These are phyloP conservation scores for Plasmopara viticola DNA, from an alignment of 352 stramenopile genomes.

Conservation along the genomic window DNA sequence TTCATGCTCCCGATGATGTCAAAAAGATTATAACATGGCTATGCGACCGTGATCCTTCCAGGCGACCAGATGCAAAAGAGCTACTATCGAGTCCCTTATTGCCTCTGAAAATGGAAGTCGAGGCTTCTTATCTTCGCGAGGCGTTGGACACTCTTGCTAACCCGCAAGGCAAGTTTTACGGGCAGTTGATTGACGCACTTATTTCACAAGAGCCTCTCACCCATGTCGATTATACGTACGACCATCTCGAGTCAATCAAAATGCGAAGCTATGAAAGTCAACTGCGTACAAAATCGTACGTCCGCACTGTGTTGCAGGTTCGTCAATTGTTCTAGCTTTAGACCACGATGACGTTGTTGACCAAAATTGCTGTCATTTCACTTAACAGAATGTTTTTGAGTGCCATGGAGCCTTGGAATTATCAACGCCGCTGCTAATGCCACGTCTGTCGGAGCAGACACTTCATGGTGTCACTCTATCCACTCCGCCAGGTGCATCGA, in stretches of 20 bases:
- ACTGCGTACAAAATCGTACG: conserved; percentile 54
- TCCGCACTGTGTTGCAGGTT: conserved; percentile 64
- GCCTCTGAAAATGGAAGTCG: conserved; percentile 79
- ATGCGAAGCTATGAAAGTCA: conserved; percentile 62
- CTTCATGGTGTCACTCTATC: conserved; percentile 59
- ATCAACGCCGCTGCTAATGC: conserved; percentile 74
- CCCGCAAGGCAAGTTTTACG: conserved; percentile 86
- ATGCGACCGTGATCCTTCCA: conserved; percentile 65
- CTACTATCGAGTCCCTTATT: conserved; percentile 61
- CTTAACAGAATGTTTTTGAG: conserved; percentile 71
- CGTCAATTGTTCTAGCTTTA: neutral
- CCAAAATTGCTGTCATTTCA: neutral
- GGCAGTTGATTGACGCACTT: conserved; percentile 75
- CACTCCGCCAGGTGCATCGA: conserved; percentile 49
- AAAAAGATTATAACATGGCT: conserved; percentile 87
- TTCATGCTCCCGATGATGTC: conserved; percentile 67
- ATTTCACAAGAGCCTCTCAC: conserved; percentile 66
- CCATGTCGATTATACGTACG: conserved; percentile 85
- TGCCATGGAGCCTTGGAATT: conserved; percentile 75
- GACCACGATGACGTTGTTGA: too few species aligned
- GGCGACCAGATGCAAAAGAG: conserved; percentile 67
- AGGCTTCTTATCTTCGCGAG: conserved; percentile 76
- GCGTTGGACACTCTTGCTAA: conserved; percentile 83
- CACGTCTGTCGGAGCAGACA: conserved; percentile 50
- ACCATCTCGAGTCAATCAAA: conserved; percentile 77